A percentile compares a stretch with the other conserved stretches of the same genome.
Evolutionary conservation across 495 filamentous ascomycete species (phyloP).

Genomic region (Mycothermus thermophilus): DNA sequence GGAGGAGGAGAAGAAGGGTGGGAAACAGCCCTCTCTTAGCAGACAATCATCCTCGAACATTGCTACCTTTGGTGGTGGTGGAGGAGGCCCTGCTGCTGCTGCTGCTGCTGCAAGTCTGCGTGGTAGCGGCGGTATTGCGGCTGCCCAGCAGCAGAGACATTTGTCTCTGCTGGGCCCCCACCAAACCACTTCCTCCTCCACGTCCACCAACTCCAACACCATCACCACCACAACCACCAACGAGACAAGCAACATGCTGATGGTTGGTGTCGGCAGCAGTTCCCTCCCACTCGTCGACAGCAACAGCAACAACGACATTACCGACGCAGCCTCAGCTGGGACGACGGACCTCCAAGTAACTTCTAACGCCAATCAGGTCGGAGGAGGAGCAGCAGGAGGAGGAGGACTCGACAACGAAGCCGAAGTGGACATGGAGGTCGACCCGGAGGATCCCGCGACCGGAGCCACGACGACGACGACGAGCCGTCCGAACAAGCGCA

Average conservation of each 20-base stretch:
- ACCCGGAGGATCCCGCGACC: no score
- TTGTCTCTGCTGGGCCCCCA: background rate
- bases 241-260: constrained; percentile 13
- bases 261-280: constrained; percentile 11
- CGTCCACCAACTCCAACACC: background rate
- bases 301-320: background rate
- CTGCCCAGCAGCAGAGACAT: no score
- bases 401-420: constrained; percentile 33
- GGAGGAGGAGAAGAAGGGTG: constrained; percentile 29
- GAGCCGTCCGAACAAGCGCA: constrained; percentile 21
- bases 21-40: background rate
- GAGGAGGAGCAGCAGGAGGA: constrained; percentile 35
- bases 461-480: constrained; percentile 21
- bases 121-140: no score
- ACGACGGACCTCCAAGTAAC: constrained; percentile 11
- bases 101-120: background rate
- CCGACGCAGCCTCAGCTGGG: background rate
- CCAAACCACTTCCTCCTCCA: background rate
- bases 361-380: constrained; percentile 22
- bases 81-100: background rate
- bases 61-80: no score
- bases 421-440: constrained; percentile 10
- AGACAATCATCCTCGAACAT: background rate
- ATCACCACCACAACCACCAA: background rate
- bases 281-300: background rate